These are phyloP conservation scores for Solanum appendiculatum DNA, from an alignment of 257 asterid genomes.

Conservation along the genomic window DNA sequence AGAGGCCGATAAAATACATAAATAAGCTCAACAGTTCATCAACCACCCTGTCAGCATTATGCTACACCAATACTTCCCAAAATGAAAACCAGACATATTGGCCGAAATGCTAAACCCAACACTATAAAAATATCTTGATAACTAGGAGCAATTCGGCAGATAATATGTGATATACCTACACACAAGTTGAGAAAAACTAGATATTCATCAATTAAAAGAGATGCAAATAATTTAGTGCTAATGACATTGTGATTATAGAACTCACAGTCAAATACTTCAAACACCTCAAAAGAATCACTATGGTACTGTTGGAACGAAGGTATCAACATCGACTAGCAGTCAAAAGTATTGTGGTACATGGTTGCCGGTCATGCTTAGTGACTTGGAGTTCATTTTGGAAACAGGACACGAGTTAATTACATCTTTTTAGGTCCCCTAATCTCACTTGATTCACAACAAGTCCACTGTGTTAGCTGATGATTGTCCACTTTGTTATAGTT, in stretches of 20 bases:
- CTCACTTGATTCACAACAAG: not conserved
- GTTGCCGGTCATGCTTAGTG: not conserved
- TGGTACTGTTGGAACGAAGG: not conserved
- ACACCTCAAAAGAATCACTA: not conserved
- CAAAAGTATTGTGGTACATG: not conserved
- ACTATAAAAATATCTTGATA: not conserved
- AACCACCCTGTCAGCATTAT: not conserved
- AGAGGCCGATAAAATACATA: not conserved
- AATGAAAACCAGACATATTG: not conserved
- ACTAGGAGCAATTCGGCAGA: not conserved
- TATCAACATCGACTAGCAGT: not conserved
- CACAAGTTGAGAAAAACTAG: not conserved
- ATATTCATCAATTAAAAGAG: not conserved
- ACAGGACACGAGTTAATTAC: not conserved
- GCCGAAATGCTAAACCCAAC: not conserved
- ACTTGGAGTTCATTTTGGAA: not conserved
- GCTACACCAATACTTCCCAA: not conserved
- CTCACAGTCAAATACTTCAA: not conserved
- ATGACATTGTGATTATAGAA: not conserved
- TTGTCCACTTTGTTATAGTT: not conserved
- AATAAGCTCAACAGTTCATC: not conserved
- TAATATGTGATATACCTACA: not conserved
- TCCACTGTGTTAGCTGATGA: not conserved
- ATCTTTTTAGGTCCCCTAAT: not conserved
- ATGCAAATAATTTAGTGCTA: not conserved